phyloP scores from a whole-genome alignment of 495 filamentous ascomycete species.

The Trichoderma erinaceum region DNA sequence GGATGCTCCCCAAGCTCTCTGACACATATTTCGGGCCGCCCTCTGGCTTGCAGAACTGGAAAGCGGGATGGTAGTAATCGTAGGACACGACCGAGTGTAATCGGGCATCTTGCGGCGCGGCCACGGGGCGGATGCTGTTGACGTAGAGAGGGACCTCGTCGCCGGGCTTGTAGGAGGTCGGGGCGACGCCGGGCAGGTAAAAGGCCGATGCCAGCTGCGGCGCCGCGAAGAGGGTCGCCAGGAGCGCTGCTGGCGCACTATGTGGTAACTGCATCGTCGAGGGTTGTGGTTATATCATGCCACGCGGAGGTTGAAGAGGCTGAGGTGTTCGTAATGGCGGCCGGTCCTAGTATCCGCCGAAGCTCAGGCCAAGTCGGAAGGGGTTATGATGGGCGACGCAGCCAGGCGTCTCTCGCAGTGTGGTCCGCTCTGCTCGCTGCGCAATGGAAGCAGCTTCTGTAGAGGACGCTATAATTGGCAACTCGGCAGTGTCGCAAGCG shows the following conservation, averaged over 20 bases:
- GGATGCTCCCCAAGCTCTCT: conserved; percentile 89
- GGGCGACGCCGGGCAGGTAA: conserved; percentile 93
- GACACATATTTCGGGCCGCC: conserved; percentile 66
- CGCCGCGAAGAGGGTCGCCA: conserved; percentile 38
- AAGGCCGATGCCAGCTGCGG: conserved; percentile 65
- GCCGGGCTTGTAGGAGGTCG: conserved; percentile 75
- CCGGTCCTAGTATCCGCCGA: background rate
- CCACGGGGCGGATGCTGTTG: conserved; percentile 82
- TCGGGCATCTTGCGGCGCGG: conserved; percentile 65
- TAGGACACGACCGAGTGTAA: conserved; percentile 87
- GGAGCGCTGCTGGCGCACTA: conserved; percentile 42
- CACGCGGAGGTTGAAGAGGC: background rate
- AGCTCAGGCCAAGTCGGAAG: background rate
- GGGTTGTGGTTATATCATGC: conserved; percentile 14
- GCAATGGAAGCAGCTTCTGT: background rate
- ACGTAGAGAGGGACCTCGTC: conserved; percentile 83
- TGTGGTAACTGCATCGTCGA: conserved; percentile 42
- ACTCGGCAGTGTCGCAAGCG: background rate
- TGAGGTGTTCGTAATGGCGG: background rate
- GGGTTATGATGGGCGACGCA: background rate
- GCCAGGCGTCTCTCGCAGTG: background rate
- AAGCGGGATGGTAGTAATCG: conserved; percentile 86
- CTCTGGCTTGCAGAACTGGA: conserved; percentile 79
- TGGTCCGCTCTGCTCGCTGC: background rate
- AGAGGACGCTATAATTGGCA: background rate